Conservation (phyloP, 2,329 filamentous ascomycete species). For the Penicillium sp. region DNA sequence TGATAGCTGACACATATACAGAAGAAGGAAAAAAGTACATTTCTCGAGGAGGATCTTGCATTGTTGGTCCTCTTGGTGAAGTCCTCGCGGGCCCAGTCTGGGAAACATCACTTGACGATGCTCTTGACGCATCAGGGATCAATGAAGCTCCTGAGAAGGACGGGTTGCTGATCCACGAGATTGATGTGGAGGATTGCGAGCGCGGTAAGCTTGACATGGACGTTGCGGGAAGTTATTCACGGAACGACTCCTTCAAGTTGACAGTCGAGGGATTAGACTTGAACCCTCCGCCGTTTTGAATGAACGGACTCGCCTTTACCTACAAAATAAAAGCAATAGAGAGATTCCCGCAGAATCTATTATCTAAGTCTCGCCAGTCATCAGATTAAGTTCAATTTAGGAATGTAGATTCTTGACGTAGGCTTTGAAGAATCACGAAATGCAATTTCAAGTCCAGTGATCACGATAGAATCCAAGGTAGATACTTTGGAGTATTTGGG, state of each 20-base stretch:
- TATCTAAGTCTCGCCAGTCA: too few species aligned
- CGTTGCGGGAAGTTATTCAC: conserved; percentile 79
- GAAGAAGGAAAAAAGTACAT: conserved; percentile 45
- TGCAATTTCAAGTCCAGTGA: too few species aligned
- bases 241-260: conserved; percentile 64
- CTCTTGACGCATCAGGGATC: conserved; percentile 24
- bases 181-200: conserved; percentile 85
- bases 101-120: conserved; percentile 55
- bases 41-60: conserved; percentile 76
- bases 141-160: conserved; percentile 4
- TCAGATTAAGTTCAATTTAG: too few species aligned
- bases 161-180: conserved; percentile 66
- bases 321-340: too few species aligned
- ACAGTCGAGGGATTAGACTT: conserved; percentile 61
- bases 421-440: too few species aligned
- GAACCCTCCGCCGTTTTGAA: conserved; percentile 53
- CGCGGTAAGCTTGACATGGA: conserved; percentile 79
- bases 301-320: background rate
- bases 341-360: too few species aligned
- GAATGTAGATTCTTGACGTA: too few species aligned
- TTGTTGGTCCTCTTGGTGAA: conserved; percentile 76
- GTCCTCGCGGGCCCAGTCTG: conserved; percentile 77
- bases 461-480: too few species aligned
- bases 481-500: too few species aligned
- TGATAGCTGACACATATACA: background rate